Base-by-base conservation (phyloP, 192 early-diverging fungal species). In the Linnemannia zychae region DNA sequence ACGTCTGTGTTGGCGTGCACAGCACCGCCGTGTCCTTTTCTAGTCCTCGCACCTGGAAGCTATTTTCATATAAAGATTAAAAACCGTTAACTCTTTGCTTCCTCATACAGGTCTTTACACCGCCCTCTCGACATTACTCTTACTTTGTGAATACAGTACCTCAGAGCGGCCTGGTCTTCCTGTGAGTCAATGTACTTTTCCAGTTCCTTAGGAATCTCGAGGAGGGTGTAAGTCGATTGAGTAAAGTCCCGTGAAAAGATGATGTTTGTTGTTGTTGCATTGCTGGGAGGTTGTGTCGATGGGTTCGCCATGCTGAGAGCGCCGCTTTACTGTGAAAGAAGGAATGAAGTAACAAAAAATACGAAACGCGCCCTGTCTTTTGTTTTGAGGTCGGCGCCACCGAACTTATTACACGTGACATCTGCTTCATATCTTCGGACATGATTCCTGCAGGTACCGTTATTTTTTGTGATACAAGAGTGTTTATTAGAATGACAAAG, bases 11-110 rank as follows among this genome's bases (percentile, higher is more conserved):
- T 13, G 77, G 66, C n/a, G 83, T 85, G 50, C 83, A 85, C 20
- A 85, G 69, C 24, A 85, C 83, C 33, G 83, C 83, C 12, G 83
- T 76, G 38, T 85, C 83, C 46, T 70, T 79, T 22, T 85, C 83
- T 24, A 76, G 38, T 20, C 83, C 83, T 34, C 83, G 73, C 22
- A 85, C 74, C 48, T 85, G 77, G 31, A 85, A 85, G 17, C 83
- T 85, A 79, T 15, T 31, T 0, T 18, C 3, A 69, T 11, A 16
- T 37, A 44, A 34, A 12, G 46, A 18, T 2, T 24, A 37, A 40
- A 71, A 1, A 11, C 17, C 7, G 36, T 36, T 63, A 63, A 13
- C 31, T 31, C 17, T 22, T 4, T 24, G 65, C 31, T 4, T 15
- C 36, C 28, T 36, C 40, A 24, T 17, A 34, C 7, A 22, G 18